Base-by-base conservation (phyloP, 164 flowering plant genomes). In the Vitis riparia region DNA sequence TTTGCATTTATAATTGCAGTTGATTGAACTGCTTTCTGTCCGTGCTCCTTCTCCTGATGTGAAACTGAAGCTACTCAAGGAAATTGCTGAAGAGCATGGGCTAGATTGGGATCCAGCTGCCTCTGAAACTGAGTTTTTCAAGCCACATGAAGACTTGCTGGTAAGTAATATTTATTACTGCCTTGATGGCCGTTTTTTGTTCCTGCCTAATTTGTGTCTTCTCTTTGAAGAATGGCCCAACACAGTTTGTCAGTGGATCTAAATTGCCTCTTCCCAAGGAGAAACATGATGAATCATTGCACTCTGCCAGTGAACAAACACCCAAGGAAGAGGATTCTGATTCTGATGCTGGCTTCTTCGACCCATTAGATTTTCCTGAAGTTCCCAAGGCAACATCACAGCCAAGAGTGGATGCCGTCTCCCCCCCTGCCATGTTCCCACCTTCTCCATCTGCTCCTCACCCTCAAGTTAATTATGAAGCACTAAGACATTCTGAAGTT, bases 61-160 rank as follows among this genome's bases (percentile, higher is more conserved):
- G 63, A 96, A 91, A 67, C 73, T 96, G 79, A 89, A 93, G 82
- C 82, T 93, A 65, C 77, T 96, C 59, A 93, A 92, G 73, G 98
- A 96, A 76, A 96, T 96, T 62, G 98, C 99, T 16, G 97, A 91
- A 74, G 99, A 93, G 78, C 89, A 91, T 75, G 84, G 84, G 17
- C 44, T 96, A 66, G 97, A 91, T 62, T 96, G 99, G 98, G 90
- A 96, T 78, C 92, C 99, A 50, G 82, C 82, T 73, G 83, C 84
- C 23, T 76, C 97, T 37, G 99, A 95, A 80, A 75, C 86, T 27
- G 97, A 88, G 77, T 70, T 89, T 63, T 81, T 83, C 68, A 96
- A 91, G 81, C 68, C 83, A 23, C 98, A 86, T 73, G 99, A 91
- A 73, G 99, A 96, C 76, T 79, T 96, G 47, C 81, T 96, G 79